Evolutionary conservation across 1,284 basidiomycete genomes (phyloP).

Genomic region (Ustilago bromivora): DNA sequence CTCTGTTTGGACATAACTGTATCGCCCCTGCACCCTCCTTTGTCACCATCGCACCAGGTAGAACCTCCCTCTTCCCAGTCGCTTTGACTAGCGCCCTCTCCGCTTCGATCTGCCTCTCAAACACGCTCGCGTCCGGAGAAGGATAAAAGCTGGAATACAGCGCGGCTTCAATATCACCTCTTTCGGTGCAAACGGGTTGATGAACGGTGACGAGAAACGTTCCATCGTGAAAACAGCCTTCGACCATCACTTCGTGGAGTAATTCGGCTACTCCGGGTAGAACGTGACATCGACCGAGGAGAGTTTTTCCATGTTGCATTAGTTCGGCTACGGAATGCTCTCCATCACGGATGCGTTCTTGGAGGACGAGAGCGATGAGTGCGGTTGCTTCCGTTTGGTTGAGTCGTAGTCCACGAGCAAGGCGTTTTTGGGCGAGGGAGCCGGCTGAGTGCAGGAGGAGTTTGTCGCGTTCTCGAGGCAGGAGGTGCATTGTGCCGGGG

Average conservation of each 20-base stretch:
- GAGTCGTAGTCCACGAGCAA: constrained; percentile 87
- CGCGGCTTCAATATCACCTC: constrained; percentile 82
- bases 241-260: constrained; percentile 69
- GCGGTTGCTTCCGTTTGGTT: constrained; percentile 90
- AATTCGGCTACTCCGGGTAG: constrained; percentile 75
- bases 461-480: constrained; percentile 68
- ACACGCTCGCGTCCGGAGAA: constrained; percentile 75
- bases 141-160: constrained; percentile 94
- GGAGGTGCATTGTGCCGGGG: constrained; percentile 62
- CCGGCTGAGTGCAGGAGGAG: constrained; percentile 63
- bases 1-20: constrained; percentile 79
- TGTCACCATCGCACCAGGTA: constrained; percentile 59
- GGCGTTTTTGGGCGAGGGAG: constrained; percentile 87
- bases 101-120: constrained; percentile 11
- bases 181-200: constrained; percentile 82
- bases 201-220: constrained; percentile 73
- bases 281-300: constrained; percentile 92
- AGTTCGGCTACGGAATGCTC: constrained; percentile 85
- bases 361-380: constrained; percentile 88
- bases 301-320: constrained; percentile 79
- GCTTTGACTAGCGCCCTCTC: constrained; percentile 8
- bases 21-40: constrained; percentile 72
- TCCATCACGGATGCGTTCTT: constrained; percentile 96
- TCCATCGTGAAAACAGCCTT: constrained; percentile 66
- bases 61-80: constrained; percentile 12